phyloP scores from a whole-genome alignment of 2,329 filamentous ascomycete species.

The Decorospora gaudefroyi region DNA sequence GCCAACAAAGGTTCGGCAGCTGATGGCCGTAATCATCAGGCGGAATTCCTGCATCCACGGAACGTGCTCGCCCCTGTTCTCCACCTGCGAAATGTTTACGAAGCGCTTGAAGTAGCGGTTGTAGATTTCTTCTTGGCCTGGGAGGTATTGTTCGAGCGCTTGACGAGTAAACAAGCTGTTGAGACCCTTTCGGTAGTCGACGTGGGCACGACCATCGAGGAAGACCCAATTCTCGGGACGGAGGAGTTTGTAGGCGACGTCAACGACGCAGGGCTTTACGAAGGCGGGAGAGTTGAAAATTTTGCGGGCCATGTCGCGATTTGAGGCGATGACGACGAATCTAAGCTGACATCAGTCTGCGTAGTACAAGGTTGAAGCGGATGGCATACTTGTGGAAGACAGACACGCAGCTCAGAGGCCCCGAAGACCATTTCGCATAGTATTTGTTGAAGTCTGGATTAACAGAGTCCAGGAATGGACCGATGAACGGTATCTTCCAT shows the following conservation, averaged over 20 bases:
- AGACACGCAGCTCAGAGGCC: conserved; percentile 91
- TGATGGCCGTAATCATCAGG: conserved; percentile 92
- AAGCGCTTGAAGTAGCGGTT: conserved; percentile 82
- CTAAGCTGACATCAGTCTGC: conserved; percentile 53
- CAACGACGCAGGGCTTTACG: conserved; percentile 96
- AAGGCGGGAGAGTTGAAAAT: conserved; percentile 92
- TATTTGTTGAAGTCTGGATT: conserved; percentile 92
- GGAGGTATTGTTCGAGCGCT: conserved; percentile 85
- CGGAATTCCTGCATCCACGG: conserved; percentile 93
- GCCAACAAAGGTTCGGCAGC: conserved; percentile 94
- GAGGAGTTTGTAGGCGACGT: conserved; percentile 90
- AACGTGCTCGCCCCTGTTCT: conserved; percentile 71
- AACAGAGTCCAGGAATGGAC: conserved; percentile 91
- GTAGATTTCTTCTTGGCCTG: conserved; percentile 90
- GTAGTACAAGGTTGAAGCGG: background rate
- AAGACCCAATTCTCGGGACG: conserved; percentile 96
- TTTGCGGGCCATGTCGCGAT: conserved; percentile 92
- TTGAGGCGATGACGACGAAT: conserved; percentile 96
- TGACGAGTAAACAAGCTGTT: conserved; percentile 93
- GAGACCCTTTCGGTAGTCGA: conserved; percentile 95
- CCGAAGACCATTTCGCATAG: conserved; percentile 88
- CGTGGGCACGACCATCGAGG: conserved; percentile 89
- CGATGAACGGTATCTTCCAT: conserved; percentile 63
- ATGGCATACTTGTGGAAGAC: conserved; percentile 90
- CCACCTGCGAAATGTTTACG: conserved; percentile 69